Percentiles rank a stretch among this genome's conserved stretches.
phyloP scores from a whole-genome alignment of 2,329 filamentous ascomycete species.

The Phaeophleospora eucalypticola region DNA sequence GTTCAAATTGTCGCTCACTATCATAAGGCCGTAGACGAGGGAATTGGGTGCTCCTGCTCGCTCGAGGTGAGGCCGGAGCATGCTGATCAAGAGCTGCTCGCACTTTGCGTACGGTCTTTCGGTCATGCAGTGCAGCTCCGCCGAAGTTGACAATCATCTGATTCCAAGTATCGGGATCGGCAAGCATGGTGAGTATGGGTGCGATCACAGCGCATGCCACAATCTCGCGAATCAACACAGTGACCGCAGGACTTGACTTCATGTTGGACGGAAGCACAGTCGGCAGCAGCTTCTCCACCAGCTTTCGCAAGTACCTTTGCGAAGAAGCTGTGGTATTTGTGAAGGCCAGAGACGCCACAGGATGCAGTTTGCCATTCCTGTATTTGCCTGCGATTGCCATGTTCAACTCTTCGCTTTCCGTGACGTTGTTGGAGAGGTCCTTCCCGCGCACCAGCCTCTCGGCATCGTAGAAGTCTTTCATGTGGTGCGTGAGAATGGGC shows the following conservation, averaged over 20 bases:
- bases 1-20: slow-evolving; percentile 87
- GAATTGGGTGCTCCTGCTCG: slow-evolving; percentile 52
- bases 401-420: slow-evolving; percentile 93
- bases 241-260: slow-evolving; percentile 74
- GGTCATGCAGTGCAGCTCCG: slow-evolving; percentile 75
- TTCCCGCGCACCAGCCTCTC: slow-evolving; percentile 82
- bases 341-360: slow-evolving; percentile 76
- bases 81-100: slow-evolving; percentile 91
- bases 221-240: slow-evolving; percentile 78
- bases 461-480: slow-evolving; percentile 86
- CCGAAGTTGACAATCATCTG: slow-evolving; percentile 85
- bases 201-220: slow-evolving; percentile 87
- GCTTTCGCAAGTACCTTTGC: slow-evolving; percentile 78
- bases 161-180: slow-evolving; percentile 96
- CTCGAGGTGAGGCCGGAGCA: slow-evolving; percentile 64
- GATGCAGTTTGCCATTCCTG: slow-evolving; percentile 79
- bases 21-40: slow-evolving; percentile 78
- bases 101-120: slow-evolving; percentile 88
- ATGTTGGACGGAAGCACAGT: slow-evolving; percentile 68
- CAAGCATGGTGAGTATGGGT: slow-evolving; percentile 72
- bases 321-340: slow-evolving; percentile 80
- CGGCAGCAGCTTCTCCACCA: slow-evolving; percentile 70
- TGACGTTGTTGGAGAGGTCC: slow-evolving; percentile 82
- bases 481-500: slow-evolving; percentile 81
- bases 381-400: slow-evolving; percentile 94